Conservation (phyloP, 371 early-diverging fungal species). For the Nematocida minor region DNA sequence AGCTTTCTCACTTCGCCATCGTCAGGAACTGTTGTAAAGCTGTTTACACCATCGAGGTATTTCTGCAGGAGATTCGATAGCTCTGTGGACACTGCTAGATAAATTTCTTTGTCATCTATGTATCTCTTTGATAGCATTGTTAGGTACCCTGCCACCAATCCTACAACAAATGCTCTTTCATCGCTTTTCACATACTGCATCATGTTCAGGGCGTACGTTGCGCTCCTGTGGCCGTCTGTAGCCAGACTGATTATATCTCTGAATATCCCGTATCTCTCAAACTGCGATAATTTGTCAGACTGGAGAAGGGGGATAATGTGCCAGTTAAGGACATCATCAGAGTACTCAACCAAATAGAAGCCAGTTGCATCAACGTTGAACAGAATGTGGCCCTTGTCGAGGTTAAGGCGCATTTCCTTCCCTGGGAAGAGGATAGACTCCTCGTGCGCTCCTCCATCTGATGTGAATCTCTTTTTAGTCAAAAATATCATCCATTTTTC, state of each 20-base stretch:
- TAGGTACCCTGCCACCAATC: neutral
- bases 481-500: conserved; percentile 33
- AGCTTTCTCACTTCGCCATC: conserved; percentile 17
- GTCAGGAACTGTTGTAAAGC: neutral
- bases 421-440: conserved; percentile 10
- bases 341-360: conserved; percentile 70
- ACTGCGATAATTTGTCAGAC: conserved; percentile 11
- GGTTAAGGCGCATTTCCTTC: neutral
- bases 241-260: conserved; percentile 15
- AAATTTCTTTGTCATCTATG: neutral
- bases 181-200: neutral
- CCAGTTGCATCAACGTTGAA: conserved; percentile 69
- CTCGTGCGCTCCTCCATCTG: neutral
- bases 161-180: conserved; percentile 4
- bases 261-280: conserved; percentile 42
- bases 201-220: neutral
- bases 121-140: neutral
- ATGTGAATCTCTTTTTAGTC: conserved; percentile 33
- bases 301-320: conserved; percentile 7
- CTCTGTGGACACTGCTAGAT: conserved; percentile 20
- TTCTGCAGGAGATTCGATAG: neutral
- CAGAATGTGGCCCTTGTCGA: conserved; percentile 64
- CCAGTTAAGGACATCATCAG: conserved; percentile 51
- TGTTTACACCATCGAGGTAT: neutral
- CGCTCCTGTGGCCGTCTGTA: conserved; percentile 20